A percentile compares a stretch with the other conserved stretches of the same genome.
These are phyloP conservation scores for Casaregolazyma lundiana DNA, from an alignment of 1,139 yeast genomes.

Conservation along the genomic window DNA sequence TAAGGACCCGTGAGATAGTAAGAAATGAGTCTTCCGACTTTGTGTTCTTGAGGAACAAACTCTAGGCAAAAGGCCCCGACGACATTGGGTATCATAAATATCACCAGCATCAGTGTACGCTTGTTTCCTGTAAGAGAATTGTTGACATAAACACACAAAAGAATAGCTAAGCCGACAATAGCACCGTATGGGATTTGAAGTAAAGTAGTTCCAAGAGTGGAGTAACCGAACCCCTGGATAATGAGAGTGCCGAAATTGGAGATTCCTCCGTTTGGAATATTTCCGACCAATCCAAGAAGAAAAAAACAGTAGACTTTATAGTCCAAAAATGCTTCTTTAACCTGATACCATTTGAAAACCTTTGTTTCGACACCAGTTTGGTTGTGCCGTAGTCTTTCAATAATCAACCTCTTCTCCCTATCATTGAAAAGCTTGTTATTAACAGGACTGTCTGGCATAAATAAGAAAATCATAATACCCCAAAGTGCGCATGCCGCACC, in stretches of 20 bases:
- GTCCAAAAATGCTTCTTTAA: constrained; percentile 37
- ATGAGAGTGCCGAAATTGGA: constrained; percentile 32
- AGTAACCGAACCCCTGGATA: constrained; percentile 28
- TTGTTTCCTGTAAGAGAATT: constrained; percentile 18
- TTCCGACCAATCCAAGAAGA: constrained; percentile 37
- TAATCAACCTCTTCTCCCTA: constrained; percentile 48
- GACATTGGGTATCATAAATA: constrained; percentile 25
- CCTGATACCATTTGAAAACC: constrained; percentile 48
- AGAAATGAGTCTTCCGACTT: constrained; percentile 24
- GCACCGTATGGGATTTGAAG: constrained; percentile 29
- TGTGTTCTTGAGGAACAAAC: constrained; percentile 20
- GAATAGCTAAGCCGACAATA: constrained; percentile 20
- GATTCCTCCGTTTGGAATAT: constrained; percentile 48
- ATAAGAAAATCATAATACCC: constrained; percentile 43
- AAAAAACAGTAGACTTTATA: constrained; percentile 46
- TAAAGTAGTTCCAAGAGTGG: constrained; percentile 26
- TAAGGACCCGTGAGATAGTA: constrained; percentile 27
- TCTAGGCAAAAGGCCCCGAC: constrained; percentile 27
- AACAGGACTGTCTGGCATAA: constrained; percentile 53
- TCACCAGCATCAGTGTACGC: constrained; percentile 17
- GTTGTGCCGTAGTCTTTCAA: constrained; percentile 47
- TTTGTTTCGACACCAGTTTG: constrained; percentile 51
- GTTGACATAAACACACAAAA: constrained; percentile 21
- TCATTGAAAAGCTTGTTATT: constrained; percentile 48
- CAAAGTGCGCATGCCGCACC: constrained; percentile 36